Evolutionary conservation across 495 filamentous ascomycete genomes (phyloP).

Genomic region (Aspergillus steynii): DNA sequence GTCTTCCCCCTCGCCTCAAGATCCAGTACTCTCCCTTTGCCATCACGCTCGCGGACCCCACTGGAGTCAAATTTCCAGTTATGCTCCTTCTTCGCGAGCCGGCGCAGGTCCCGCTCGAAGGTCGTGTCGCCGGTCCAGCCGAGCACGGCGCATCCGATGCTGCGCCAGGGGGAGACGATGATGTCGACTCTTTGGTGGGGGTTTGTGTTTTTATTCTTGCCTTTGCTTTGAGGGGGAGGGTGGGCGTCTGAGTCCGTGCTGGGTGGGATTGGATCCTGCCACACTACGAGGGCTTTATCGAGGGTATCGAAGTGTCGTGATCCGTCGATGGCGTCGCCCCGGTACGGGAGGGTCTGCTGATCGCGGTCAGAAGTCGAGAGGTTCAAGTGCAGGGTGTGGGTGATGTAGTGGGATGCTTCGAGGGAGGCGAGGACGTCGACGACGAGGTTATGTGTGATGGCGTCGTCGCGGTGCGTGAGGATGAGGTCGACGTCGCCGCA

Average conservation of each 20-base stretch:
- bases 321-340: constrained; percentile 18
- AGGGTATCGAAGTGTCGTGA: constrained; percentile 69
- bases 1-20: constrained; percentile 54
- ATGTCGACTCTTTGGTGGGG: constrained; percentile 88
- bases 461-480: constrained; percentile 73
- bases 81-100: constrained; percentile 72
- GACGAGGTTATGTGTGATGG: constrained; percentile 64
- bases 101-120: constrained; percentile 82
- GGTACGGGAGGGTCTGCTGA: constrained; percentile 65
- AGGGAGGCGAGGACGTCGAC: constrained; percentile 66
- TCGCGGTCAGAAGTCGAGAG: constrained; percentile 65
- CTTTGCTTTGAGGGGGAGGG: constrained; percentile 24
- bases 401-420: constrained; percentile 70
- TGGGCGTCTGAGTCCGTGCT: neutral
- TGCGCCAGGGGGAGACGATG: constrained; percentile 86
- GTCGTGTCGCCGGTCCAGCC: constrained; percentile 90
- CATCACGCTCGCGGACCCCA: constrained; percentile 68
- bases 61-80: constrained; percentile 89
- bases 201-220: constrained; percentile 58
- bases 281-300: constrained; percentile 90
- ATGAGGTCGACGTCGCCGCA: constrained; percentile 86
- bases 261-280: constrained; percentile 71
- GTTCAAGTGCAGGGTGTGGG: constrained; percentile 74
- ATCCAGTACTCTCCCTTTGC: constrained; percentile 67
- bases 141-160: constrained; percentile 80